Evolutionary conservation across 257 asterid species (phyloP).

Genomic region (Schizonepeta tenuifolia): DNA sequence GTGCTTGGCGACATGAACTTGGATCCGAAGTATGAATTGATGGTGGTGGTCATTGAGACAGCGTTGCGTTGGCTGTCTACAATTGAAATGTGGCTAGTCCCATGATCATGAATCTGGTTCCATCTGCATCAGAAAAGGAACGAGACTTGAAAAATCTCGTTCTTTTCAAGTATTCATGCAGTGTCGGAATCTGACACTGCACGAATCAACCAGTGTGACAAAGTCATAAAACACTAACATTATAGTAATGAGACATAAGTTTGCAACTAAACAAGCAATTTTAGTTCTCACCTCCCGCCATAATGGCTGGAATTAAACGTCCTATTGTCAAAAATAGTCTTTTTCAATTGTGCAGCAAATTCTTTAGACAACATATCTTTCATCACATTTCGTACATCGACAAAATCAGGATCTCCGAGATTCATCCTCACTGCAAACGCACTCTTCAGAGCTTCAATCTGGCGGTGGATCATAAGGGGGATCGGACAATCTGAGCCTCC

Average conservation of each 20-base stretch:
- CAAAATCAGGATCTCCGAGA: conserved; percentile 74
- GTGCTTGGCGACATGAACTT: conserved; percentile 56
- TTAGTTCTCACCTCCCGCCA: conserved; percentile 58
- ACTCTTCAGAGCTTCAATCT: conserved; percentile 67
- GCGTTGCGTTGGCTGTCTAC: conserved; percentile 66
- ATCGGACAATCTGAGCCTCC: conserved; percentile 34
- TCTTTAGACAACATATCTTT: conserved; percentile 55
- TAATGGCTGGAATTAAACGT: conserved; percentile 63
- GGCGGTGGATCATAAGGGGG: conserved; percentile 56
- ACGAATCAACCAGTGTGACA: background rate
- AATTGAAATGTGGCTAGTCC: conserved; percentile 75
- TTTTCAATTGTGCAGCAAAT: conserved; percentile 51
- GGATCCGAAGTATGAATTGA: conserved; percentile 61
- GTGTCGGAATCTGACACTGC: background rate
- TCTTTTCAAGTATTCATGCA: background rate
- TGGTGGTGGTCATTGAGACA: conserved; percentile 67
- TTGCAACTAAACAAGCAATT: background rate
- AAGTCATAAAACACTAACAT: background rate
- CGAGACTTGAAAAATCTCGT: background rate
- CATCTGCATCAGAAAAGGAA: conserved; percentile 45
- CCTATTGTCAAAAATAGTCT: conserved; percentile 48
- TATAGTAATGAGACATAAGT: background rate
- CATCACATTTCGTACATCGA: conserved; percentile 32
- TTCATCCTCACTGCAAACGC: conserved; percentile 64
- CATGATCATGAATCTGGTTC: conserved; percentile 66